phyloP scores from a whole-genome alignment of 176 grass and related monocot genomes.

The Hyparrhenia diplandra region DNA sequence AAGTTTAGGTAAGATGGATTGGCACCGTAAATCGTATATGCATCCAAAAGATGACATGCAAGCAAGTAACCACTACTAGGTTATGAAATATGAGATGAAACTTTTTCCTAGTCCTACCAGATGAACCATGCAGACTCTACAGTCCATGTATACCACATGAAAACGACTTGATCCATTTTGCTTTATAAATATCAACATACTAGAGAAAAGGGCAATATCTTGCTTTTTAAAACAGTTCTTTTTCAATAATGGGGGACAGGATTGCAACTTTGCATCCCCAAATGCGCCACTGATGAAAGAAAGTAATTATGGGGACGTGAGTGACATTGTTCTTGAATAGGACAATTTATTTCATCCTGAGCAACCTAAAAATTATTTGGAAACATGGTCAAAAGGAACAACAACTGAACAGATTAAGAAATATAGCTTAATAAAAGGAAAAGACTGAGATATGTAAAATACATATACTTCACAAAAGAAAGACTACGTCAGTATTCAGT shows the following conservation, averaged over 20 bases:
- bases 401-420: background rate
- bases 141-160: constrained; percentile 11
- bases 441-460: background rate
- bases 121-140: background rate
- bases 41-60: background rate
- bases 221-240: constrained; percentile 1
- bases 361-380: background rate
- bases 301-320: constrained; percentile 4
- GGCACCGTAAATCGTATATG: background rate
- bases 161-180: constrained; percentile 30
- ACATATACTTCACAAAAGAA: background rate
- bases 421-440: background rate
- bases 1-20: background rate
- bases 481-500: background rate
- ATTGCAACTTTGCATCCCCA: constrained; percentile 6
- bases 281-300: constrained; percentile 27
- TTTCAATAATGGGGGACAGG: constrained; percentile 13
- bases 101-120: background rate
- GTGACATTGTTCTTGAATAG: constrained; percentile 11
- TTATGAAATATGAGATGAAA: constrained; percentile 12
- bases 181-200: constrained; percentile 15
- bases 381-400: background rate
- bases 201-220: background rate
- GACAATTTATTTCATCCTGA: background rate
- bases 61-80: background rate